A percentile compares a stretch with the other conserved stretches of the same genome.
phyloP scores from a whole-genome alignment of 345 rosid genomes.

The Limnanthes douglasii region DNA sequence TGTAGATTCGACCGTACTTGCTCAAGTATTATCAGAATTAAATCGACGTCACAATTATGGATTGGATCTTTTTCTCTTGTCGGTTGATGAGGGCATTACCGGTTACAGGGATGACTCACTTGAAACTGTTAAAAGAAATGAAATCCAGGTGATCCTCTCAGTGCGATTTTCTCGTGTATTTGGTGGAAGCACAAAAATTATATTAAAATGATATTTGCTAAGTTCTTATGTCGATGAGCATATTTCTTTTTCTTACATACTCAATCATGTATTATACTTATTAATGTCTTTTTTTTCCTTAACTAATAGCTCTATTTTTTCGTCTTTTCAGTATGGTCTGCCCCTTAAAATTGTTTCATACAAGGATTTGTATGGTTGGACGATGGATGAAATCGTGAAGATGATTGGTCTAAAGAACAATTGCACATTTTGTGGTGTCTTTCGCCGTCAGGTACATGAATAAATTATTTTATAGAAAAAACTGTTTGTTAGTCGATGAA shows the following conservation, averaged over 20 bases:
- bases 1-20: slow-evolving; percentile 87
- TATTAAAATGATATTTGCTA: not conserved
- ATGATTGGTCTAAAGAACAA: slow-evolving; percentile 90
- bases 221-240: not conserved
- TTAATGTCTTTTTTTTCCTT: not conserved
- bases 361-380: slow-evolving; percentile 98
- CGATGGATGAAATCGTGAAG: slow-evolving; percentile 96
- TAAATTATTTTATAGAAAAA: not conserved
- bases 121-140: slow-evolving; percentile 86
- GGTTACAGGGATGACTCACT: slow-evolving; percentile 95
- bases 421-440: slow-evolving; percentile 94
- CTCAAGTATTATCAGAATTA: slow-evolving; percentile 66
- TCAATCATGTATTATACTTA: not conserved
- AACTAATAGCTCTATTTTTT: not conserved
- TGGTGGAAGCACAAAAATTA: not conserved
- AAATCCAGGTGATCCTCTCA: slow-evolving; percentile 39
- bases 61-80: slow-evolving; percentile 70
- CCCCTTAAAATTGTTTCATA: slow-evolving; percentile 83
- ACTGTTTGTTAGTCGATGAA: too few species aligned
- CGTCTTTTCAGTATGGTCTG: slow-evolving; percentile 48
- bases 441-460: slow-evolving; percentile 68
- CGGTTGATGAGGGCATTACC: slow-evolving; percentile 83
- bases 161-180: not conserved
- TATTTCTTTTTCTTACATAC: too few species aligned
- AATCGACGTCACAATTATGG: slow-evolving; percentile 62